Evolutionary conservation across 2,329 filamentous ascomycete species (phyloP), one percentile per base, ranked within the genome.

Genomic region (Alternaria viburni): DNA sequence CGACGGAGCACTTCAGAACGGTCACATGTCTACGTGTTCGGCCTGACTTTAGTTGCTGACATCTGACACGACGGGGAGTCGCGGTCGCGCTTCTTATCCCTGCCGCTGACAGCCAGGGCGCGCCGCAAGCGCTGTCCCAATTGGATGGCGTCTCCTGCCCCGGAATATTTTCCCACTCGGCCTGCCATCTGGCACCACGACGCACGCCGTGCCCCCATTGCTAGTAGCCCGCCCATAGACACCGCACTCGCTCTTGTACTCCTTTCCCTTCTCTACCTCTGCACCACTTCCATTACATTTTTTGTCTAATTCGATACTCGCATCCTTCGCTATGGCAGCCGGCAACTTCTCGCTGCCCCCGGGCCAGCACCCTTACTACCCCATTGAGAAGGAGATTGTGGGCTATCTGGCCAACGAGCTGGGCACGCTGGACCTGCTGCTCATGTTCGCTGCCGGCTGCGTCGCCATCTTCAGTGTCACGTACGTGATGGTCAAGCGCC

Each of bases 401-500:
- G 86, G 84, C 64, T 93, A 91, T 79, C 80, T 88, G 46, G 86
- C 89, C 70, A 94, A 94, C 76, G 86, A 89, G 62, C 85, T 86
- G 74, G 83, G 85, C 50, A 85, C 91, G 6, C 75, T 85, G 1
- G 81, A 84, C 6, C 84, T 94, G 7, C 83, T 93, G 11, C 77
- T 80, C 41, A 82, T 84, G 58, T 93, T 93, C 71, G 83, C 85
- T 11, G 81, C 81, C 6, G 86, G 86, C 21, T 88, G 87, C 72
- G 78, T 82, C 0, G 79, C 79, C 41, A 85, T 93, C 64, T 86
- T 94, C 63, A 79, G 83, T 23, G 72, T 83, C 8, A 89, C 89
- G 4, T 86, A 86, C 59, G 62, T 84, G 9, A 67, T 89, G 36
- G 83, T 87, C 63, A 87, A 85, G 68, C 80, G 79, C 61, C 73